Conservation (phyloP, 805 yeast genomes). For the Saturnispora kantuleensis region DNA sequence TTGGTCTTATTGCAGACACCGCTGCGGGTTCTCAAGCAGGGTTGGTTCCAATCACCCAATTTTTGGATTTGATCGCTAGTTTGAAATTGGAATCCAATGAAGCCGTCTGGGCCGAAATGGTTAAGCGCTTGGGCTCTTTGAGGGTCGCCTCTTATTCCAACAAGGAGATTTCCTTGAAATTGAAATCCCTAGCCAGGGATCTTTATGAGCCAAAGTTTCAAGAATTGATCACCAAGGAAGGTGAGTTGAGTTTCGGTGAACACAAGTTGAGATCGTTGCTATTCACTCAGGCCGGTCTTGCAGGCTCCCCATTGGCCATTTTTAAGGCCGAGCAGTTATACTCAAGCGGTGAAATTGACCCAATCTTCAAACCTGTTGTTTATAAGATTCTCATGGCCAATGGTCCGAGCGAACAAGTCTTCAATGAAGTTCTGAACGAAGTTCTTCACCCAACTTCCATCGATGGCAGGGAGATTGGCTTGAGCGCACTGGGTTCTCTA, state of each 20-base stretch:
- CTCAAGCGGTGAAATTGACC: conserved; percentile 17
- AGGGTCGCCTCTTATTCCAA: conserved; percentile 30
- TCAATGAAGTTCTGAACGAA: conserved; percentile 36
- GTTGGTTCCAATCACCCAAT: conserved; percentile 30
- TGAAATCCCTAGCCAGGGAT: conserved; percentile 26
- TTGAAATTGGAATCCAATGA: conserved; percentile 30
- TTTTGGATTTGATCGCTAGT: conserved; percentile 33
- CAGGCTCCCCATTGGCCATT: conserved; percentile 30
- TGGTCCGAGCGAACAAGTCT: conserved; percentile 24
- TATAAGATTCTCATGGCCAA: conserved; percentile 34
- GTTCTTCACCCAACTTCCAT: conserved; percentile 40
- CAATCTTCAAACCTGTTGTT: conserved; percentile 35
- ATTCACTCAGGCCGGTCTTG: conserved; percentile 32
- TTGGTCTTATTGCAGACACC: conserved; percentile 46
- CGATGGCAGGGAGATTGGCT: conserved; percentile 50
- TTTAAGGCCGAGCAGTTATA: conserved; percentile 11
- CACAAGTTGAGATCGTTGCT: conserved; percentile 30
- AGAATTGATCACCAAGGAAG: conserved; percentile 12
- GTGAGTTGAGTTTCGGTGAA: conserved; percentile 17
- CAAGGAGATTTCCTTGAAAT: conserved; percentile 19
- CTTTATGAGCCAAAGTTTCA: conserved; percentile 28
- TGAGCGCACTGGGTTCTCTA: conserved; percentile 44
- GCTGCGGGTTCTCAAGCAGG: conserved; percentile 42
- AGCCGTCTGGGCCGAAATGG: conserved; percentile 48
- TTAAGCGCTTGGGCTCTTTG: conserved; percentile 31